A percentile compares a stretch with the other conserved stretches of the same genome.
Conservation (phyloP, 768 basidiomycete species). For the Trametes cinnabarina region DNA sequence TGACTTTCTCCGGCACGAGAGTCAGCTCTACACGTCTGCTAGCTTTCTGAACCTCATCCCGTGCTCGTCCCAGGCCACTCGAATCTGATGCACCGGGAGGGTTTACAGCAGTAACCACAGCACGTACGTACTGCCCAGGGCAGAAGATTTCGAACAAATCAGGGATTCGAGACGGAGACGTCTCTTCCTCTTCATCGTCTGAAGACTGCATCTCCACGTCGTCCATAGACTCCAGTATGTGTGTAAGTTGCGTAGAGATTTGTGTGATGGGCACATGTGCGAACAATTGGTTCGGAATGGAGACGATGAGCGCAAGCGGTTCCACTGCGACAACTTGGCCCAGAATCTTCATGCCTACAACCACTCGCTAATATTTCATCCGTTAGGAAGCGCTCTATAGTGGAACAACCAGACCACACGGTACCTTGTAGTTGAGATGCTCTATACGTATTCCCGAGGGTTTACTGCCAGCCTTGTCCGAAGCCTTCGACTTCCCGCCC, state of each 20-base stretch:
- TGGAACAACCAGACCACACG: background rate
- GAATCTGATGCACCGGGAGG: slow-evolving; percentile 61
- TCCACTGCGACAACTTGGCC: slow-evolving; percentile 85
- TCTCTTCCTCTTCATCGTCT: slow-evolving; percentile 49
- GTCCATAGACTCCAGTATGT: slow-evolving; percentile 61
- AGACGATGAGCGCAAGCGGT: slow-evolving; percentile 86
- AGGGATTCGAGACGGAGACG: slow-evolving; percentile 44
- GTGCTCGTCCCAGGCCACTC: slow-evolving; percentile 55
- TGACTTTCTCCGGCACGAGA: slow-evolving; percentile 80
- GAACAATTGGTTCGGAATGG: slow-evolving; percentile 92
- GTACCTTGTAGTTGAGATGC: slow-evolving; percentile 90
- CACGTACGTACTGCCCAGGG: slow-evolving; percentile 84
- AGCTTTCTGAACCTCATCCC: slow-evolving; percentile 64
- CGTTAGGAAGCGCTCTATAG: background rate
- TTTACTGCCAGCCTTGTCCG: slow-evolving; percentile 40
- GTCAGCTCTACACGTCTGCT: slow-evolving; percentile 84
- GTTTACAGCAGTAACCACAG: slow-evolving; percentile 69
- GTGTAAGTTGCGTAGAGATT: slow-evolving; percentile 77
- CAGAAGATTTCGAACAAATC: slow-evolving; percentile 74
- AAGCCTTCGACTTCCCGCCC: slow-evolving; percentile 28
- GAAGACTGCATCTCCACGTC: slow-evolving; percentile 44
- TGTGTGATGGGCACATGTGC: slow-evolving; percentile 95
- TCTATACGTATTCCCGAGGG: slow-evolving; percentile 72
- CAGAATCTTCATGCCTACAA: slow-evolving; percentile 81
- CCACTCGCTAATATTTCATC: slow-evolving; percentile 56